Evolutionary conservation across 1,139 yeast species (phyloP).

Genomic region (Yamadazyma taylorii): DNA sequence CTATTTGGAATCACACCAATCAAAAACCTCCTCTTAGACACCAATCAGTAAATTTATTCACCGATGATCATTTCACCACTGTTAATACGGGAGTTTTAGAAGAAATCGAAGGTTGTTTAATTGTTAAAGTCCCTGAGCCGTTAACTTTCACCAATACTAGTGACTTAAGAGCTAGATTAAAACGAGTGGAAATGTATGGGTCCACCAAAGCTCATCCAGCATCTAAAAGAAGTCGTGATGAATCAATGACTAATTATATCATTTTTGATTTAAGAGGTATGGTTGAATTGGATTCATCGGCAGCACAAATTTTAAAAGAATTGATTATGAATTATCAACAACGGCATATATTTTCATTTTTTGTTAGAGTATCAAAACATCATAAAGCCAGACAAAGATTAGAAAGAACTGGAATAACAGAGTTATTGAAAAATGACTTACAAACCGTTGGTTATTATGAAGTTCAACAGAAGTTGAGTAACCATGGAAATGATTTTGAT

Average conservation of each 20-base stretch:
- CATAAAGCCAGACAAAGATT: constrained; percentile 31
- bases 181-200: constrained; percentile 81
- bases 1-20: neutral
- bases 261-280: constrained; percentile 84
- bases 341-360: constrained; percentile 60
- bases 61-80: constrained; percentile 37
- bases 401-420: constrained; percentile 31
- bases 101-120: constrained; percentile 81
- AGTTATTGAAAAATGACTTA: constrained; percentile 27
- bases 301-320: constrained; percentile 70
- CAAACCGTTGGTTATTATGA: constrained; percentile 28
- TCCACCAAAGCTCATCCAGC: constrained; percentile 86
- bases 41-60: constrained; percentile 32
- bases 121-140: constrained; percentile 90
- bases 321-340: constrained; percentile 55
- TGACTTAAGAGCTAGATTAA: constrained; percentile 72
- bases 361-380: constrained; percentile 60
- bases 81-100: constrained; percentile 50
- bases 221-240: constrained; percentile 54
- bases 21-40: constrained; percentile 2
- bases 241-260: constrained; percentile 60
- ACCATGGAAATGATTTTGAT: constrained; percentile 2
- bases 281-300: constrained; percentile 86
- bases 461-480: constrained; percentile 17
- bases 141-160: constrained; percentile 88